Conservation (phyloP, 331 rosid genomes). For the Dryas integrifolia region DNA sequence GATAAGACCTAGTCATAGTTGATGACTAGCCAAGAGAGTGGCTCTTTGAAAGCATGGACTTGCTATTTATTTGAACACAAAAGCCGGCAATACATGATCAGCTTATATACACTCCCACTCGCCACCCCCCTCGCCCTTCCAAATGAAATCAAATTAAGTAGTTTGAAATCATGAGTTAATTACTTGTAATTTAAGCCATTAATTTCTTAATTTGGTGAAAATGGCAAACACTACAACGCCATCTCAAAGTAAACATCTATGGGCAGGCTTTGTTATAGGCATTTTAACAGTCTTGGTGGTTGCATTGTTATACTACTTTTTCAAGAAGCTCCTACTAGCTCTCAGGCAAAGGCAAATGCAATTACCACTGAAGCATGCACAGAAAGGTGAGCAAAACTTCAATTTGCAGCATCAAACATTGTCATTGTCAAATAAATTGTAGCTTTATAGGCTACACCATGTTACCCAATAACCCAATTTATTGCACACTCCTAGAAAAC, state of each 20-base stretch:
- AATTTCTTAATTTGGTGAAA: not conserved
- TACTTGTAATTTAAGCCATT: not conserved
- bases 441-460: not conserved
- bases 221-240: constrained; percentile 4
- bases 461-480: not conserved
- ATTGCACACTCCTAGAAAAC: not conserved
- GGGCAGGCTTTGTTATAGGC: constrained; percentile 38
- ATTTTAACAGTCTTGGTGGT: constrained; percentile 36
- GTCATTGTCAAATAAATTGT: not conserved
- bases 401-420: not conserved
- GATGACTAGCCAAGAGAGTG: not conserved
- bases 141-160: not conserved
- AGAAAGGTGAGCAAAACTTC: constrained; percentile 10
- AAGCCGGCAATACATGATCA: constrained; percentile 27
- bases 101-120: constrained; percentile 7
- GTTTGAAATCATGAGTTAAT: not conserved
- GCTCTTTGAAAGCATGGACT: constrained; percentile 15
- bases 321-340: constrained; percentile 39
- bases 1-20: constrained; percentile 32
- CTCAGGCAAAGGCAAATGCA: constrained; percentile 21
- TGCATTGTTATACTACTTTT: constrained; percentile 35
- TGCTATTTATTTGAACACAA: not conserved
- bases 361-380: not conserved
- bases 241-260: not conserved
- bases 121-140: not conserved